Evolutionary conservation across 495 filamentous ascomycete species (phyloP), one percentile per base, ranked within the genome.

Genomic region (Aspergillus ostianus): DNA sequence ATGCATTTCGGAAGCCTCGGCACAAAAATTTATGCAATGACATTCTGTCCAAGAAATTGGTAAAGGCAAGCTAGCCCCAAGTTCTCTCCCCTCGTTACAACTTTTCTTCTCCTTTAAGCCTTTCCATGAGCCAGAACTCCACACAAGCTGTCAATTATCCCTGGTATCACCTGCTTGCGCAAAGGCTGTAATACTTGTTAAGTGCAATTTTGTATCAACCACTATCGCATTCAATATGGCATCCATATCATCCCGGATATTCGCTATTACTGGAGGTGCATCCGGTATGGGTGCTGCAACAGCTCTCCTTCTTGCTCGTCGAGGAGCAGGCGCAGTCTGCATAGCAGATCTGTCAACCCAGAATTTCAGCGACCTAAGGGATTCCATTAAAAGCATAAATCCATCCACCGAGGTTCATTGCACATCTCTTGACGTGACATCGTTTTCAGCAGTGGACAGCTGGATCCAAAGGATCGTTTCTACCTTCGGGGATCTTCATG

Each of bases 261-360:
- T 56, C 32, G 53, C 53, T 36, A 27, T 61, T 13, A 61, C 58
- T 19, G 58, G 58, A 18, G 58, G 58, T 9, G 52, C 58, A 4
- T 61, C 58, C 2, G 58, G 58, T 0, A 60, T 60, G 27, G 58
- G 58, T 7, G 53, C 53, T 12, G 58, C 58, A n/a, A 61, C 58
- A 9, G 17, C 17, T 6, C 46, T n/a, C 15, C 45, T 56, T 6
- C 58, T 61, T 1, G 58, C 58, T 2, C 17, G 52, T 19, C 17
- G 36, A 2, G 52, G 52, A 2, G 58, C 58, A 2, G 18, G 29
- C 5, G 29, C 13, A 2, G 46, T 61, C 19, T 61, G 58, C 26
- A 41, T 61, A 8, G 58, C 27, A 0, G 58, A 61, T 18, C 5
- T 26, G 9, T 17, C 9, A 4, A 9, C 0, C 45, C 27, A 20